These are phyloP conservation scores for Tricholoma bakamatsutake DNA, from an alignment of 768 basidiomycete species.

Conservation along the genomic window DNA sequence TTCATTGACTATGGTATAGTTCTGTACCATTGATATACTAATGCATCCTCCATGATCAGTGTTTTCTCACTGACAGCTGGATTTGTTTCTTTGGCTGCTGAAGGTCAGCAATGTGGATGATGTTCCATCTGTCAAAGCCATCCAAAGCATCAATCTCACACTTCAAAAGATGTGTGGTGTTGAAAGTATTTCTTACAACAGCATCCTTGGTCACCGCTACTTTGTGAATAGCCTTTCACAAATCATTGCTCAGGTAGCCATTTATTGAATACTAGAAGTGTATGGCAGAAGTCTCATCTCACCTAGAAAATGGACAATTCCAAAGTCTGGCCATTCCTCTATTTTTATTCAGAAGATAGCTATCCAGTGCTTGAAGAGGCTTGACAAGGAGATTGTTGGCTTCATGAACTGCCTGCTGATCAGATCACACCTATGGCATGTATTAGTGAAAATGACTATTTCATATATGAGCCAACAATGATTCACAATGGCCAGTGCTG, in stretches of 20 bases:
- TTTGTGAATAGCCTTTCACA: constrained; percentile 21
- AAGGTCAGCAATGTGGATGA: background rate
- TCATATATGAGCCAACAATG: background rate
- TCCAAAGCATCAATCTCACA: background rate
- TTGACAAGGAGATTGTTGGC: constrained; percentile 20
- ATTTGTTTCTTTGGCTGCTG: background rate
- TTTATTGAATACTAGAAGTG: background rate
- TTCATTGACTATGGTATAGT: background rate
- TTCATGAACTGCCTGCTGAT: constrained; percentile 16
- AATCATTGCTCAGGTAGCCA: constrained; percentile 26
- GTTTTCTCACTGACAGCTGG: background rate
- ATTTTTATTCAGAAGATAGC: constrained; percentile 29
- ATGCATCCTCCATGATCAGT: background rate
- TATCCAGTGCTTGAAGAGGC: constrained; percentile 16
- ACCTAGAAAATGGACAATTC: constrained; percentile 34
- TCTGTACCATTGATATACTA: background rate
- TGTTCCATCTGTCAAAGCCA: background rate
- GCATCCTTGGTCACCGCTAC: constrained; percentile 25
- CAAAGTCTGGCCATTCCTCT: constrained; percentile 22
- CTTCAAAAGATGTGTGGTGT: constrained; percentile 19
- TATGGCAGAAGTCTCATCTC: background rate
- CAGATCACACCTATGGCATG: background rate
- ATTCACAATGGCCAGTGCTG: background rate
- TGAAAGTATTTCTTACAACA: constrained; percentile 21
- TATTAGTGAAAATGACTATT: background rate